Conservation (phyloP, 1,284 basidiomycete genomes). For the Ustilago vetiveriae region DNA sequence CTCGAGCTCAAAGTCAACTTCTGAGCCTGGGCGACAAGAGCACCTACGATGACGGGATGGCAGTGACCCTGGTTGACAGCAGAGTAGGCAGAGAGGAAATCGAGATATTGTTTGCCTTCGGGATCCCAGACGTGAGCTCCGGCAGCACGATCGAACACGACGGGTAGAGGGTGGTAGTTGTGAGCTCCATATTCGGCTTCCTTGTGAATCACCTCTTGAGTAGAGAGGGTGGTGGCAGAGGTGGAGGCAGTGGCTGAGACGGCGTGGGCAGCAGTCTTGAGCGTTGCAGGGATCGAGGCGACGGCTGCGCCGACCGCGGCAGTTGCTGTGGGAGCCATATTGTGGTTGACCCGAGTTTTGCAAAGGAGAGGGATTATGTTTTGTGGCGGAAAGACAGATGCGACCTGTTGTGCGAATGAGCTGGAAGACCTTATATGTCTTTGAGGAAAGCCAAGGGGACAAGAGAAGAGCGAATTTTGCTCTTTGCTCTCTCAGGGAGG, state of each 20-base stretch:
- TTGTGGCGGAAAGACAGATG: too few species aligned
- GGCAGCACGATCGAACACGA: conserved; percentile 88
- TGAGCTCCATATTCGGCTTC: conserved; percentile 83
- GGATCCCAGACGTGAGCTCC: conserved; percentile 97
- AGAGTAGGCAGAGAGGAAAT: conserved; percentile 93
- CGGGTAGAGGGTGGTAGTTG: conserved; percentile 95
- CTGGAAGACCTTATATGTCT: conserved; percentile 21
- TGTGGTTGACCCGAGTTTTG: too few species aligned
- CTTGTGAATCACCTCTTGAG: conserved; percentile 78
- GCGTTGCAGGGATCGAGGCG: conserved; percentile 25
- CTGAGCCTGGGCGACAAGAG: conserved; percentile 85
- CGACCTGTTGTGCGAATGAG: too few species aligned
- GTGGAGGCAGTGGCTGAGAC: conserved; percentile 34
- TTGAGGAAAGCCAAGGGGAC: background rate
- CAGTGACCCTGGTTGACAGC: conserved; percentile 87
- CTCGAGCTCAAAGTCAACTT: conserved; percentile 92
- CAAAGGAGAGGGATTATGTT: too few species aligned
- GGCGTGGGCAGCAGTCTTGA: conserved; percentile 42
- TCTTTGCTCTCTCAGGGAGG: too few species aligned
- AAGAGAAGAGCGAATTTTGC: background rate
- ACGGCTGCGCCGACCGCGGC: conserved; percentile 20
- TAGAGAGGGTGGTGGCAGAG: conserved; percentile 56
- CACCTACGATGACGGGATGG: conserved; percentile 85
- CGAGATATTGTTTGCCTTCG: conserved; percentile 76
- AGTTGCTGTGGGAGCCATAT: conserved; percentile 55